Conservation (phyloP, 176 grass and related monocot species). For the Zea mays region DNA sequence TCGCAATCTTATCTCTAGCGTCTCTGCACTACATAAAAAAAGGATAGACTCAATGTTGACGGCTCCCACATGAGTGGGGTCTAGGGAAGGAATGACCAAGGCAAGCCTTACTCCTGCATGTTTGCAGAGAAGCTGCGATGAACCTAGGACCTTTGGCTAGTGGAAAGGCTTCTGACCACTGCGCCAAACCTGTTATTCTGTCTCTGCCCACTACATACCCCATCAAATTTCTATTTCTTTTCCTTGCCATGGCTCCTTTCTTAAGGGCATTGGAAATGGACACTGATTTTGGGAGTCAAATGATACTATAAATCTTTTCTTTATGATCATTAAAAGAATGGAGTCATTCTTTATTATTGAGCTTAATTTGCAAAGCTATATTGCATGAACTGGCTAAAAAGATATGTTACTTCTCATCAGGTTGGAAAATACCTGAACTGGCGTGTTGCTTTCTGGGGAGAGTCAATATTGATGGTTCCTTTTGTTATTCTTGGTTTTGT, state of each 20-base stretch:
- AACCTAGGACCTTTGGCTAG: too few species aligned
- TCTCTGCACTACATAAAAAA: too few species aligned
- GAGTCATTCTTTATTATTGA: background rate
- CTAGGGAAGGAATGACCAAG: too few species aligned
- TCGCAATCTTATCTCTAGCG: background rate
- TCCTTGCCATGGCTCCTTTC: background rate
- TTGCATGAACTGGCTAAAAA: background rate
- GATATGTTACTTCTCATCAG: slow-evolving; percentile 41
- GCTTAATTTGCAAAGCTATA: background rate
- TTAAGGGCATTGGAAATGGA: background rate
- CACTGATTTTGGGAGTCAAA: background rate
- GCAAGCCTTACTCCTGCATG: too few species aligned
- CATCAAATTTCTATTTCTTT: background rate
- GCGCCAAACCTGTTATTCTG: too few species aligned
- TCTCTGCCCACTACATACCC: background rate
- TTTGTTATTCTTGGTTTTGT: slow-evolving; percentile 97
- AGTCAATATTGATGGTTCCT: slow-evolving; percentile 96
- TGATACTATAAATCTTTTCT: background rate
- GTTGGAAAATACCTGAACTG: slow-evolving; percentile 70
- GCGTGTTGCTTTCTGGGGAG: slow-evolving; percentile 97
- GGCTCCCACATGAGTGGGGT: too few species aligned
- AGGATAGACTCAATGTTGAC: too few species aligned
- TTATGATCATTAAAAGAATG: background rate
- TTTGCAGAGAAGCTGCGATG: too few species aligned
- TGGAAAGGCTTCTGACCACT: too few species aligned